Percentiles rank a stretch among this genome's conserved stretches.
Conservation (phyloP, 2,329 filamentous ascomycete species). For the Exutisphaerella laricina region DNA sequence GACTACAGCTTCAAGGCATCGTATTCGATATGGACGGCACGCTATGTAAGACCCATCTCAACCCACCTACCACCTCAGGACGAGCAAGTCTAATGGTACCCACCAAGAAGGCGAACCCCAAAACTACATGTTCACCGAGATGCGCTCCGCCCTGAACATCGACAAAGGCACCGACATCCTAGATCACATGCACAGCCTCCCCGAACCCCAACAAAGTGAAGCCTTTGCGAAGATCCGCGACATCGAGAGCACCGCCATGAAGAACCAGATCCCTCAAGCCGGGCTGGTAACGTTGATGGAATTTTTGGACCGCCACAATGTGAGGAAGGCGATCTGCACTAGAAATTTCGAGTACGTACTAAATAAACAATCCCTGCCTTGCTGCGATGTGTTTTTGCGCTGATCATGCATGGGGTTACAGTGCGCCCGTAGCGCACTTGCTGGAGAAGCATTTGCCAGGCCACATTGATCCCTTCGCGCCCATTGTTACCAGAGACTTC, state of each 20-base stretch:
- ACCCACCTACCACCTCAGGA: not conserved
- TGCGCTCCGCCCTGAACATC: constrained; percentile 72
- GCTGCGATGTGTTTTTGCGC: too few species aligned
- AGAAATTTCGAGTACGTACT: constrained; percentile 72
- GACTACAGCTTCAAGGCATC: constrained; percentile 50
- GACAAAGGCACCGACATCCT: constrained; percentile 73
- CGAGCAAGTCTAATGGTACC: constrained; percentile 2
- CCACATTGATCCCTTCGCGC: constrained; percentile 56
- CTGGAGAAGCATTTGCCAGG: constrained; percentile 66
- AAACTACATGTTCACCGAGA: constrained; percentile 90
- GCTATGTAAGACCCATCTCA: constrained; percentile 54
- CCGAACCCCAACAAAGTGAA: constrained; percentile 47
- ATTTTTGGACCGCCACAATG: constrained; percentile 62
- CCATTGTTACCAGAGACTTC: constrained; percentile 80
- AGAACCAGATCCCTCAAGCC: constrained; percentile 70
- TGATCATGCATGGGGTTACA: constrained; percentile 20
- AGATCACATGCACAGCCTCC: constrained; percentile 73
- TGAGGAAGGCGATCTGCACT: constrained; percentile 84
- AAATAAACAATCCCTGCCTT: too few species aligned
- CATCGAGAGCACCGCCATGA: constrained; percentile 80
- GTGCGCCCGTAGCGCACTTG: constrained; percentile 65
- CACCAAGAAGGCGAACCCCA: constrained; percentile 65
- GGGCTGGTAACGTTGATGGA: constrained; percentile 73
- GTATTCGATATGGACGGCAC: constrained; percentile 96
- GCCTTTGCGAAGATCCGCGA: constrained; percentile 69